These are phyloP conservation scores for Diplodia sapinea DNA, from an alignment of 2,329 filamentous ascomycete species.

Conservation along the genomic window DNA sequence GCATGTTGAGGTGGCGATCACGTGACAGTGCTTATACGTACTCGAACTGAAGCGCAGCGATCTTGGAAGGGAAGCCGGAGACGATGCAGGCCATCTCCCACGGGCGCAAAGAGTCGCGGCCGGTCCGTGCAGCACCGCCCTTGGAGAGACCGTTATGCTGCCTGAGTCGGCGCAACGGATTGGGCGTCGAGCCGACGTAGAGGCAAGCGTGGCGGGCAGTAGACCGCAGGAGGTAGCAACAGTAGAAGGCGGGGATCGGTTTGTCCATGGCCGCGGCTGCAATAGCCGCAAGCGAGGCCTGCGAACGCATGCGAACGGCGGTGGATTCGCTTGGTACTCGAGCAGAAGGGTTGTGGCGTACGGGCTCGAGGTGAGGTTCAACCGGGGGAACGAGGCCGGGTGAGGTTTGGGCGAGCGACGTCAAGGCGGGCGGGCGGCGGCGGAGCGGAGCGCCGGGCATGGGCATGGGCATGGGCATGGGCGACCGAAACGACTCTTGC, in stretches of 20 bases:
- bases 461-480: not conserved
- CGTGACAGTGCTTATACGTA: constrained; percentile 54
- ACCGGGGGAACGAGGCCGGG: not conserved
- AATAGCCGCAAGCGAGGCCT: not conserved
- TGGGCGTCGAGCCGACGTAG: constrained; percentile 91
- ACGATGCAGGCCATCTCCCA: constrained; percentile 84
- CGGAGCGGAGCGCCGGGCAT: constrained; percentile 15
- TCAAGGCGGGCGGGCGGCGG: constrained; percentile 18
- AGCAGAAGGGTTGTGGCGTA: not conserved
- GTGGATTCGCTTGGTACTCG: no score
- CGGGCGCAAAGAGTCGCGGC: constrained; percentile 70
- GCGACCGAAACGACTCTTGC: constrained; percentile 28
- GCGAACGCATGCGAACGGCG: no score
- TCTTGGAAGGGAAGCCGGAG: constrained; percentile 84
- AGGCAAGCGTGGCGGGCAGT: constrained; percentile 68
- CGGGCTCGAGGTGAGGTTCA: not conserved
- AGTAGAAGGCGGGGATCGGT: constrained; percentile 85
- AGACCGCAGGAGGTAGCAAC: constrained; percentile 89
- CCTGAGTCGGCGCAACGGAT: constrained; percentile 80
- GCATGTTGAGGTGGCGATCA: constrained; percentile 1
- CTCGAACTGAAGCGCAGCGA: constrained; percentile 94
- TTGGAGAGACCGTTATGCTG: constrained; percentile 88
- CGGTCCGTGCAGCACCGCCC: constrained; percentile 82
- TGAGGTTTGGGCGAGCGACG: constrained; percentile 22
- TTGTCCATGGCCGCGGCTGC: constrained; percentile 48